Conservation (phyloP, 208 protist species). For the Herpetomonas samuelpessoai region DNA sequence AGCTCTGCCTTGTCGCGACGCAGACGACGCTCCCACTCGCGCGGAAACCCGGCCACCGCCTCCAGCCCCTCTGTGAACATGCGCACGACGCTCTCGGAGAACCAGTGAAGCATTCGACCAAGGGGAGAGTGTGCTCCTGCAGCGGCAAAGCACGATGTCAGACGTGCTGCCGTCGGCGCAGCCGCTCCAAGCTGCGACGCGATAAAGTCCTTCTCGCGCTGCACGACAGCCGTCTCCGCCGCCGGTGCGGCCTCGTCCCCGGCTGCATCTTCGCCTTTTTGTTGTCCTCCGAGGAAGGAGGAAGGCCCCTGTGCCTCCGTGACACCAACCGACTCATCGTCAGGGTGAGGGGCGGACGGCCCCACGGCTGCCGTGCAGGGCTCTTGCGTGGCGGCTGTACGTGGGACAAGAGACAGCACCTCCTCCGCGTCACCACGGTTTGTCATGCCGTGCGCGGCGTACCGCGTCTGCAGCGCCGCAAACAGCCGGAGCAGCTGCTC, state of each 20-base stretch:
- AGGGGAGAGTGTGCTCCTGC: slow-evolving; percentile 54
- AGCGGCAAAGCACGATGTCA: slow-evolving; percentile 57
- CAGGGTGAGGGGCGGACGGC: too few relatives aligned
- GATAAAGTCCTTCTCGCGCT: background rate
- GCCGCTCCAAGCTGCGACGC: slow-evolving; percentile 12
- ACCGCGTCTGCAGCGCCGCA: background rate
- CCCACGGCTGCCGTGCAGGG: background rate
- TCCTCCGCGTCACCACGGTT: background rate
- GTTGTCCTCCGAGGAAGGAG: too few relatives aligned
- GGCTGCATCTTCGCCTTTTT: too few relatives aligned
- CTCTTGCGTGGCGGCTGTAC: background rate
- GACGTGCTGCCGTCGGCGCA: slow-evolving; percentile 30
- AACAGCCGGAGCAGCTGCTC: slow-evolving; percentile 21
- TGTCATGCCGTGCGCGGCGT: background rate
- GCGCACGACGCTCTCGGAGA: slow-evolving; percentile 33
- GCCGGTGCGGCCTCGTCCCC: background rate
- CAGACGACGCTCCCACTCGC: slow-evolving; percentile 47
- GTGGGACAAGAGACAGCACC: background rate
- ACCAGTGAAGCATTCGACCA: slow-evolving; percentile 58
- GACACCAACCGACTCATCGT: too few relatives aligned
- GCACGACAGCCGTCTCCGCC: background rate
- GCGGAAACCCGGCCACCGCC: slow-evolving; percentile 42
- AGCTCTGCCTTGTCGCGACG: slow-evolving; percentile 8
- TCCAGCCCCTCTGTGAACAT: slow-evolving; percentile 57
- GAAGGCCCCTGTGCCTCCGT: too few relatives aligned